These are phyloP conservation scores for Macrophomina pseudophaseolina DNA, from an alignment of 2,329 filamentous ascomycete genomes.

Conservation along the genomic window DNA sequence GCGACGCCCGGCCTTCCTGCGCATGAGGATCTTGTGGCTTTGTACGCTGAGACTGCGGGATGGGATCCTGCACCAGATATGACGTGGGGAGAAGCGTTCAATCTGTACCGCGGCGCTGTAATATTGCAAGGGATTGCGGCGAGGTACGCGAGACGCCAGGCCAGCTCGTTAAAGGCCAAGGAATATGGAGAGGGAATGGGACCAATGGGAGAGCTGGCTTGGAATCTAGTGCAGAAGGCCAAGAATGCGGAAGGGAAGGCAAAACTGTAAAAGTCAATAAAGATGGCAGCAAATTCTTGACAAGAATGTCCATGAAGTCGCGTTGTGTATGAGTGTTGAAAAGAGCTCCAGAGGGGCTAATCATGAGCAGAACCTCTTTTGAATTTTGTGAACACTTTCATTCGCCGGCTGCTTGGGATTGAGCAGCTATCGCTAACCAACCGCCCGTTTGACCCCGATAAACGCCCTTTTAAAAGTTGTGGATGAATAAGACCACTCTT, in stretches of 20 bases:
- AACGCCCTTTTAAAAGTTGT: background rate
- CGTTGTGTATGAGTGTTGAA: no score
- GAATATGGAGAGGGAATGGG: slow-evolving; percentile 72
- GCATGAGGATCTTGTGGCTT: slow-evolving; percentile 63
- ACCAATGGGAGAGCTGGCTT: slow-evolving; percentile 78
- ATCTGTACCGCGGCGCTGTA: slow-evolving; percentile 62
- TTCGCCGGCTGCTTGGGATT: background rate
- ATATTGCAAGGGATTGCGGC: slow-evolving; percentile 93
- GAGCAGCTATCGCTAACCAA: slow-evolving; percentile 8
- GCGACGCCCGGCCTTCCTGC: slow-evolving; percentile 70
- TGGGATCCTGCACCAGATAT: slow-evolving; percentile 70
- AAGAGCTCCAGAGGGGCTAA: no score
- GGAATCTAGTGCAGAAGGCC: slow-evolving; percentile 68
- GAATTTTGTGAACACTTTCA: background rate
- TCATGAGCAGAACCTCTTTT: no score
- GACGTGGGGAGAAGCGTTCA: slow-evolving; percentile 69
- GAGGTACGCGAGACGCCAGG: slow-evolving; percentile 81
- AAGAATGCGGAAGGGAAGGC: slow-evolving; percentile 48
- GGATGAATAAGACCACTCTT: slow-evolving; percentile 5
- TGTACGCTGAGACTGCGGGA: slow-evolving; percentile 71
- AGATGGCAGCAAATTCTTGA: background rate
- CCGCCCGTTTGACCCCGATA: background rate
- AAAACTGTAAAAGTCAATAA: slow-evolving; percentile 36
- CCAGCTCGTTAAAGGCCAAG: slow-evolving; percentile 81
- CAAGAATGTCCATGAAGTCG: background rate